Percentiles rank a stretch among this genome's conserved stretches.
Evolutionary conservation across 257 asterid species (phyloP).

Genomic region (Haberlea rhodopensis): DNA sequence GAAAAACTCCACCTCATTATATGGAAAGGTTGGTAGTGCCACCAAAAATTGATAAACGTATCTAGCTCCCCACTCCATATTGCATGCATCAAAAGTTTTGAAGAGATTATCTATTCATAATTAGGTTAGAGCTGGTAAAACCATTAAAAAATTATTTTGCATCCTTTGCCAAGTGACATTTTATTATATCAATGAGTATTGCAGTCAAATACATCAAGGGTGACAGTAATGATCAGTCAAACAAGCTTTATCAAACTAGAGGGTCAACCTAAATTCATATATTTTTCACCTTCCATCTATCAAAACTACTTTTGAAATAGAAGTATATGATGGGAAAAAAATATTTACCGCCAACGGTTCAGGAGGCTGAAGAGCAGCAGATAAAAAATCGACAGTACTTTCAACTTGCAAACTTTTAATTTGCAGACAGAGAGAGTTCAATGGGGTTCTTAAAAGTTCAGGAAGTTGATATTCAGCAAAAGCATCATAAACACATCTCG

Average conservation of each 20-base stretch:
- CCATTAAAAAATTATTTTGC: background rate
- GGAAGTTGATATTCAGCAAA: constrained; percentile 97
- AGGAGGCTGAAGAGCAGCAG: constrained; percentile 98
- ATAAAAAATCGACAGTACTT: constrained; percentile 75
- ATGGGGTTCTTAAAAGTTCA: constrained; percentile 91
- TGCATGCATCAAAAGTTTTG: constrained; percentile 13
- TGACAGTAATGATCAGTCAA: background rate
- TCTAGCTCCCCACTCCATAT: background rate
- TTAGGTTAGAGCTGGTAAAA: background rate
- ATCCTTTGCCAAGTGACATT: background rate
- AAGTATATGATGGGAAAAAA: constrained; percentile 18
- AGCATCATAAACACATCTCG: constrained; percentile 90
- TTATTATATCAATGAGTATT: background rate
- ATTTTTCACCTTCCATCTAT: background rate
- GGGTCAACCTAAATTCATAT: background rate
- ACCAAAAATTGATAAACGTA: background rate
- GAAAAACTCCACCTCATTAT: constrained; percentile 10
- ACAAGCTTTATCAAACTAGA: constrained; percentile 1
- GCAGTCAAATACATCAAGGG: constrained; percentile 16
- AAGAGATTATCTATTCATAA: background rate
- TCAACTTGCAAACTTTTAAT: constrained; percentile 88
- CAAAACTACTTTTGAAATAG: constrained; percentile 8
- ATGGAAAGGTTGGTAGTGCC: background rate
- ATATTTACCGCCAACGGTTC: constrained; percentile 77
- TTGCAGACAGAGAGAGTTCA: constrained; percentile 98